These are phyloP conservation scores for Mycothermus thermophilus DNA, from an alignment of 495 filamentous ascomycete species.

Conservation along the genomic window DNA sequence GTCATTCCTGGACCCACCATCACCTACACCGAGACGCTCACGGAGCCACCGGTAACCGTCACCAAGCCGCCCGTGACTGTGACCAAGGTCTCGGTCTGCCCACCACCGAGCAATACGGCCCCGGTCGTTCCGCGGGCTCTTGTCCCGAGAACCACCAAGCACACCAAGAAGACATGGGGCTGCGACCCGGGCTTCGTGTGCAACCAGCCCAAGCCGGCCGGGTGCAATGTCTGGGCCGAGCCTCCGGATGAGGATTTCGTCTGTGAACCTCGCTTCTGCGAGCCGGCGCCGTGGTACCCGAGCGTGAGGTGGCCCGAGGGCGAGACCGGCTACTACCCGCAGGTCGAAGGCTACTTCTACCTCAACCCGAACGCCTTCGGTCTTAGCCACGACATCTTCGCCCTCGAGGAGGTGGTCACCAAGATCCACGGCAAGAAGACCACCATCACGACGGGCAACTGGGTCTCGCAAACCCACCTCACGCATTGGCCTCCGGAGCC, in stretches of 20 bases:
- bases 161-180: conserved; percentile 33
- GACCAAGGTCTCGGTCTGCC: conserved; percentile 23
- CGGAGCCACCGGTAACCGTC: conserved; percentile 10
- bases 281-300: conserved; percentile 27
- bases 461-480: conserved; percentile 29
- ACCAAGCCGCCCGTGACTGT: conserved; percentile 12
- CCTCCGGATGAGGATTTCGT: conserved; percentile 38
- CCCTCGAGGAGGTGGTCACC: conserved; percentile 11
- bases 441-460: conserved; percentile 33
- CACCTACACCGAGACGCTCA: conserved; percentile 10
- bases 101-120: conserved; percentile 12
- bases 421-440: conserved; percentile 14
- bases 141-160: background rate
- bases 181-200: conserved; percentile 52
- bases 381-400: conserved; percentile 48
- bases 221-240: conserved; percentile 41
- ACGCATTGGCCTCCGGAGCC: conserved; percentile 22
- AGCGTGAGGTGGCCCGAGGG: conserved; percentile 29
- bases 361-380: conserved; percentile 50
- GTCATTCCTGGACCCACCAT: conserved; percentile 17
- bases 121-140: background rate
- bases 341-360: conserved; percentile 46
- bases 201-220: conserved; percentile 28
- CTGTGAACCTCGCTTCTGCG: conserved; percentile 43
- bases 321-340: conserved; percentile 35